These are phyloP conservation scores for Pseudopyricularia cyperi DNA, from an alignment of 2,329 filamentous ascomycete genomes.

Conservation along the genomic window DNA sequence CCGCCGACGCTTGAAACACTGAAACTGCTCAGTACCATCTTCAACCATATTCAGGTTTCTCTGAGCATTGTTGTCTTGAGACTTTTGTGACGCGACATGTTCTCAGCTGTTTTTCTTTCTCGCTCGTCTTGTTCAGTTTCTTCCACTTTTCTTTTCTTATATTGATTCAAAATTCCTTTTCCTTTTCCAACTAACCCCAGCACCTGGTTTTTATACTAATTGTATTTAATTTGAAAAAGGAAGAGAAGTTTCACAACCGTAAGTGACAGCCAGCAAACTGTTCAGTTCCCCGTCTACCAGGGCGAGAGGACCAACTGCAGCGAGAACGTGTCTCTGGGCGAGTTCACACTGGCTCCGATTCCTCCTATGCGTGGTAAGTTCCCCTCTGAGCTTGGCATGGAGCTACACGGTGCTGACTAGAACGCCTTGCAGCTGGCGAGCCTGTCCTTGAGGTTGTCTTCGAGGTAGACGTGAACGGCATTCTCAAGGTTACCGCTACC, in stretches of 20 bases:
- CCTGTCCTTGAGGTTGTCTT: conserved; percentile 96
- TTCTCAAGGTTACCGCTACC: conserved; percentile 96
- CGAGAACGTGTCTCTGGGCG: conserved; percentile 94
- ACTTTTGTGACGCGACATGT: too few species aligned
- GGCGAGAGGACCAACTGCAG: conserved; percentile 97
- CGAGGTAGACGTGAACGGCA: conserved; percentile 98
- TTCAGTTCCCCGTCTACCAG: conserved; percentile 88
- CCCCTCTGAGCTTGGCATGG: background rate
- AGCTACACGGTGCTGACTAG: background rate
- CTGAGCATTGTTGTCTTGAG: too few species aligned
- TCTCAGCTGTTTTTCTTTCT: too few species aligned
- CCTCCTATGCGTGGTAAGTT: conserved; percentile 55
- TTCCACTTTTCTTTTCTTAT: too few species aligned
- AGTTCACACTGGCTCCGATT: conserved; percentile 87
- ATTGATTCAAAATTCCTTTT: too few species aligned
- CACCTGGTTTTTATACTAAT: too few species aligned
- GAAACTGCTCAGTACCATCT: too few species aligned
- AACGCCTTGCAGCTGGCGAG: conserved; percentile 53
- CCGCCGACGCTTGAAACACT: too few species aligned
- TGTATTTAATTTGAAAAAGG: too few species aligned
- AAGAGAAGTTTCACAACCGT: conserved; percentile 83
- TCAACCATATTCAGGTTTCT: too few species aligned
- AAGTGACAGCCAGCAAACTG: conserved; percentile 62
- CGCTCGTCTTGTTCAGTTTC: too few species aligned
- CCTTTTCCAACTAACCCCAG: too few species aligned